These are phyloP conservation scores for Erythrobasidium yunnanense DNA, from an alignment of 768 basidiomycete species.

Conservation along the genomic window DNA sequence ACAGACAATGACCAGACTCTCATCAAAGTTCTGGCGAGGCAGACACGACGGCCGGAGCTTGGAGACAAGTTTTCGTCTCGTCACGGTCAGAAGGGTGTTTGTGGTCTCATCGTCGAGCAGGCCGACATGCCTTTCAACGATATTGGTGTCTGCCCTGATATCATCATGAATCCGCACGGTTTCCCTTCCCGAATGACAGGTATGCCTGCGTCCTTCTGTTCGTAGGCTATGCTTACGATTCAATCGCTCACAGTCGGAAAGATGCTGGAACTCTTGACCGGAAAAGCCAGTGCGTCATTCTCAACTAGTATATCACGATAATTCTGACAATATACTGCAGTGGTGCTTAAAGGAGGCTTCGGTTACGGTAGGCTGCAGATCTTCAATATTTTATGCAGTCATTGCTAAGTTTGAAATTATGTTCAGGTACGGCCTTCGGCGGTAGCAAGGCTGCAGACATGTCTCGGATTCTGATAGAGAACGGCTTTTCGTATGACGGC, in stretches of 20 bases:
- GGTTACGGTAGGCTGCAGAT: neutral
- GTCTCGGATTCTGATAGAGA: slow-evolving; percentile 86
- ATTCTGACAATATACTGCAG: neutral
- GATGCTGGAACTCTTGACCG: slow-evolving; percentile 95
- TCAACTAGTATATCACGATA: neutral
- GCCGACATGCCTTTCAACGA: slow-evolving; percentile 99
- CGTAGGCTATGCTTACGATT: no score
- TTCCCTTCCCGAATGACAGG: slow-evolving; percentile 79
- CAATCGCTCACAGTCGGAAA: slow-evolving; percentile 93
- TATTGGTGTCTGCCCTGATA: slow-evolving; percentile 77
- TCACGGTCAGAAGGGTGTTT: slow-evolving; percentile 98
- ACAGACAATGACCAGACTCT: slow-evolving; percentile 80
- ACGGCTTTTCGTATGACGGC: slow-evolving; percentile 94
- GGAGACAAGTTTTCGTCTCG: slow-evolving; percentile 99
- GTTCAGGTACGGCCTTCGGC: slow-evolving; percentile 87
- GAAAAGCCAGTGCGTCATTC: slow-evolving; percentile 65
- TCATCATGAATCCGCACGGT: slow-evolving; percentile 99
- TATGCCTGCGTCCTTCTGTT: no score
- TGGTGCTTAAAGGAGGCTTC: neutral
- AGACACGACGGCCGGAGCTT: slow-evolving; percentile 88
- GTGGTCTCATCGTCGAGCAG: slow-evolving; percentile 95
- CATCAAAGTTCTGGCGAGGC: slow-evolving; percentile 92
- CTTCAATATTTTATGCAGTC: neutral
- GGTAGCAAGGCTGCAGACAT: slow-evolving; percentile 99
- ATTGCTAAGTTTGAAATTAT: neutral